These are phyloP conservation scores for Pseudopithomyces chartarum DNA, from an alignment of 2,329 filamentous ascomycete species.

Conservation along the genomic window DNA sequence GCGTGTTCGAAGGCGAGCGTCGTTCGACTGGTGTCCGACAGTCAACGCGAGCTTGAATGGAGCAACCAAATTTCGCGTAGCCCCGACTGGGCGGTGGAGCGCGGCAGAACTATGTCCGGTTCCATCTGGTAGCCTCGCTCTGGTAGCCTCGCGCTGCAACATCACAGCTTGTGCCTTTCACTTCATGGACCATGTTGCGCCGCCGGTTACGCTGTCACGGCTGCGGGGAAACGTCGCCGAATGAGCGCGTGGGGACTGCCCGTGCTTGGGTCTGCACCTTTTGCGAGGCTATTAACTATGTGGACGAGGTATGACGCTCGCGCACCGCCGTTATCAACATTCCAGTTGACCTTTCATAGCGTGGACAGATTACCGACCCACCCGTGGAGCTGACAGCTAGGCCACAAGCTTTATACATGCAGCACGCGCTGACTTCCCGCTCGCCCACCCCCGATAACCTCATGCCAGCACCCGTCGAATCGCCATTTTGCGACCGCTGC, in stretches of 20 bases:
- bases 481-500: constrained; percentile 75
- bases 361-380: constrained; percentile 88
- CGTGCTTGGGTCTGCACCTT: constrained; percentile 49
- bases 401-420: constrained; percentile 19
- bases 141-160: not conserved
- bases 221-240: constrained; percentile 34
- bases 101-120: constrained; percentile 5
- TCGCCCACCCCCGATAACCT: constrained; percentile 31
- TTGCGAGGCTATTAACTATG: constrained; percentile 87
- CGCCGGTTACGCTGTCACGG: constrained; percentile 43
- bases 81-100: not conserved
- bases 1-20: not conserved
- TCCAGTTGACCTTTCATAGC: constrained; percentile 55
- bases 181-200: constrained; percentile 39
- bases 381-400: constrained; percentile 59
- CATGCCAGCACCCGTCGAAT: constrained; percentile 33
- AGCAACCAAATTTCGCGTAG: constrained; percentile 10
- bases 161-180: not conserved
- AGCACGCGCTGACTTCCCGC: constrained; percentile 16
- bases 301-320: constrained; percentile 72
- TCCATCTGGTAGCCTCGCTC: not conserved
- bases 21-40: not conserved
- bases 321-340: not conserved
- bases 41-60: not conserved
- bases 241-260: constrained; percentile 26